Evolutionary conservation across 306 rosid genomes (phyloP), one percentile per base, ranked within the genome.

Genomic region (Trichosanthes cucumerina): DNA sequence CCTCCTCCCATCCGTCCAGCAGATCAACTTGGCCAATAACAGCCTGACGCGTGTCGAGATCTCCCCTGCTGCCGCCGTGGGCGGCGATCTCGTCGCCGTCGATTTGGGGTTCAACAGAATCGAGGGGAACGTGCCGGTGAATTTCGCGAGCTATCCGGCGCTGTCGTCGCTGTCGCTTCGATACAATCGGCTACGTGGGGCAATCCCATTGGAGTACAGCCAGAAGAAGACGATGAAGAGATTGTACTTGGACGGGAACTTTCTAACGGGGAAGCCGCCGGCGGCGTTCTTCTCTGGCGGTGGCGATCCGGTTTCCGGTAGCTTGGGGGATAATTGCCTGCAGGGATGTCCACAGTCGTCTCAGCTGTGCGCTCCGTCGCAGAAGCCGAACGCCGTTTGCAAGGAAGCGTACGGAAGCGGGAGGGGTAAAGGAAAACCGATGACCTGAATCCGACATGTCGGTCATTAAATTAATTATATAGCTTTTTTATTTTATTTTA

Each of bases 251-350:
- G 98, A 95, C 14, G 97, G 96, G 4, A 95, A 95, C 76, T 95
- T 86, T 77, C 59, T 95, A 0, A 81, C 33, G 9, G 97, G 97
- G 21, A 91, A 91, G 54, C 96, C 97, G 33, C 98, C 98, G 57
- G 46, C 93, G 2, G 88, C 60, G 8, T 80, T 94, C 38, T 79
- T 95, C 1, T 72, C 62, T 4, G 83, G 87, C 28, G 84, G 83
- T 0, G 50, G 2, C 1, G 74, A 82, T 10, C 39, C 11, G 7
- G 81, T 94, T 64, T 76, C 92, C 77, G 98, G 98, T 1, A 94
- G 98, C 81, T 80, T 94, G 88, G 98, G 97, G 44, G 84, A 90
- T 72, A 94, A 94, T 86, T 94, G 98, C 78, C 86, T 94, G 56
- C 83, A 82, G 79, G 86, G 77, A 18, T 94, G 98, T 76, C 98